A percentile compares a stretch with the other conserved stretches of the same genome.
Evolutionary conservation across 2,329 filamentous ascomycete species (phyloP).

Genomic region (Penicillium sclerotigenum): DNA sequence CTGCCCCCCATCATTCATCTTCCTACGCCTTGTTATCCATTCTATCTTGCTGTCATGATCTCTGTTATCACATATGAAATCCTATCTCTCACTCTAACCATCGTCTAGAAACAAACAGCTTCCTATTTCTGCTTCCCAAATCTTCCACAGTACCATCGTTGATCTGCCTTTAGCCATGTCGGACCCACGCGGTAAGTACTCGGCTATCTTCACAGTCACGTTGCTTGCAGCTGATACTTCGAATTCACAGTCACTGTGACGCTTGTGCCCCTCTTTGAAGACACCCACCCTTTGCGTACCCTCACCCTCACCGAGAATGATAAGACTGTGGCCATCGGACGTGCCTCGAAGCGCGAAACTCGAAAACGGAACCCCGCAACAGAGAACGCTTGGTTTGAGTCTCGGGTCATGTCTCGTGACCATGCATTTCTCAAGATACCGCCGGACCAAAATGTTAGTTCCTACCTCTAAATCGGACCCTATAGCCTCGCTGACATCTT

Average conservation of each 20-base stretch:
- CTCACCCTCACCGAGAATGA: constrained; percentile 32
- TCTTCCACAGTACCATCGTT: not conserved
- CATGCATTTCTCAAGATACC: constrained; percentile 41
- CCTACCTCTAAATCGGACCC: not conserved
- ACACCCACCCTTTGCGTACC: constrained; percentile 23
- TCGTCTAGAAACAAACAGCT: not conserved
- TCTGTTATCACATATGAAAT: not conserved
- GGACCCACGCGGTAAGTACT: constrained; percentile 24
- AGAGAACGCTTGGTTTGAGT: constrained; percentile 48
- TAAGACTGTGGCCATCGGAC: constrained; percentile 37
- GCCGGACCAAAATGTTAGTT: constrained; percentile 29
- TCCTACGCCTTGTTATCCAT: not conserved
- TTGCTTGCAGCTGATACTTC: not conserved
- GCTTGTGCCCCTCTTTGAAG: constrained; percentile 28
- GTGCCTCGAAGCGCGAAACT: constrained; percentile 40
- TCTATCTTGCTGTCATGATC: not conserved
- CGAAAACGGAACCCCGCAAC: constrained; percentile 36
- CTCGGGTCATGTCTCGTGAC: constrained; percentile 47
- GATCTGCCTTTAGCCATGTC: constrained; percentile 18
- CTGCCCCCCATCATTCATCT: not conserved
- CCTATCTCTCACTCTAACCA: not conserved
- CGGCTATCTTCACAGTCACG: not conserved
- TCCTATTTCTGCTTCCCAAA: not conserved
- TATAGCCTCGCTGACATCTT: constrained; percentile 12
- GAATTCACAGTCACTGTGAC: constrained; percentile 33